These are phyloP conservation scores for Morella rubra DNA, from an alignment of 306 rosid species.

Conservation along the genomic window DNA sequence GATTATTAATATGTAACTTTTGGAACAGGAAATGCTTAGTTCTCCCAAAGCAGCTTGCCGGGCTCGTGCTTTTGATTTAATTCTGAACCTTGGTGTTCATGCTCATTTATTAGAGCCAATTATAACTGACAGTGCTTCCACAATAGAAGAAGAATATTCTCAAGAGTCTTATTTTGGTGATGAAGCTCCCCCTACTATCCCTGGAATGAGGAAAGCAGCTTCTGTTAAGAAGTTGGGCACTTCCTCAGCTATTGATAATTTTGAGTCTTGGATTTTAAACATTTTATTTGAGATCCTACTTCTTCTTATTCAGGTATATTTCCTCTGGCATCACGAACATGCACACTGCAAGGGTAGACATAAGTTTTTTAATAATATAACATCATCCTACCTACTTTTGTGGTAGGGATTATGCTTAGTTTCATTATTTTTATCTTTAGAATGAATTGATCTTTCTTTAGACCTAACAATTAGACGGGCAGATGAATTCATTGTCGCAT, in stretches of 20 bases:
- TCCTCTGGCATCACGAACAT: constrained; percentile 4
- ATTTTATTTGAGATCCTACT: constrained; percentile 86
- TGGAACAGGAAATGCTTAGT: constrained; percentile 82
- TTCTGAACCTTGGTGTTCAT: constrained; percentile 98
- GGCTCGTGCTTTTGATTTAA: constrained; percentile 94
- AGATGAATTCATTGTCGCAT: not conserved
- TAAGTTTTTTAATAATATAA: constrained; percentile 2
- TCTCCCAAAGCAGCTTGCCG: constrained; percentile 76
- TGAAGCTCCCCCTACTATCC: constrained; percentile 62
- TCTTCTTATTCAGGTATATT: constrained; percentile 91
- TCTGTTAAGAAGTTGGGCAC: constrained; percentile 44
- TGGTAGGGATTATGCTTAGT: not conserved
- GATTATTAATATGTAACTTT: constrained; percentile 28
- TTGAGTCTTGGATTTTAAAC: constrained; percentile 87
- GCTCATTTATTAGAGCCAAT: constrained; percentile 93
- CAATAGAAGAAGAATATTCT: constrained; percentile 87
- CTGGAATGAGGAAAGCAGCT: constrained; percentile 52
- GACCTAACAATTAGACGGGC: not conserved
- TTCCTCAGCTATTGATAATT: constrained; percentile 64
- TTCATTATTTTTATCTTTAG: not conserved
- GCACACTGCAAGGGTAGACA: constrained; percentile 11
- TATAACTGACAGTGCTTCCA: constrained; percentile 54
- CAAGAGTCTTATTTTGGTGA: constrained; percentile 75
- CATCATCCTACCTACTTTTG: not conserved
- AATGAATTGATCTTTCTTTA: not conserved